Conservation (phyloP, 2,329 filamentous ascomycete species). For the Cercospora nicotianae region DNA sequence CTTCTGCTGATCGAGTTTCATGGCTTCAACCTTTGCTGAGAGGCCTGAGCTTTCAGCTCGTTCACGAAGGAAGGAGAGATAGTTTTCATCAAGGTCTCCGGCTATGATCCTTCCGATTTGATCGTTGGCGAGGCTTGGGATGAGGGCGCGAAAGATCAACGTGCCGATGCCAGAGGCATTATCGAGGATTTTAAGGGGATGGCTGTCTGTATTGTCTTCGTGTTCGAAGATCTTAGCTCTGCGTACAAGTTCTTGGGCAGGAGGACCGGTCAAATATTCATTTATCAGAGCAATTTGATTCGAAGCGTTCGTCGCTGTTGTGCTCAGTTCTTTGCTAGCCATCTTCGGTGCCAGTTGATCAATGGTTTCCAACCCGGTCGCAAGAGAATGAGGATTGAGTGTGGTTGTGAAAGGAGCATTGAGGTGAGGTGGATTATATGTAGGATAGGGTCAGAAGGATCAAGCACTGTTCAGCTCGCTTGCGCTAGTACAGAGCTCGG, state of each 20-base stretch:
- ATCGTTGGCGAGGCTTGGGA: neutral
- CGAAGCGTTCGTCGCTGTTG: constrained; percentile 5
- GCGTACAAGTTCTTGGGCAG: constrained; percentile 1
- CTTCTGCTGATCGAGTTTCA: neutral
- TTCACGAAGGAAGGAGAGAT: constrained; percentile 1
- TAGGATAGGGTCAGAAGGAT: neutral
- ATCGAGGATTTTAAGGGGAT: neutral
- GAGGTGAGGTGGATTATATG: neutral
- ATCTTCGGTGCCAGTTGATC: neutral
- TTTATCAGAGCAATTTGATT: constrained; percentile 9
- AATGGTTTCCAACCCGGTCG: too few species aligned
- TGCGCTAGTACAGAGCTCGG: neutral
- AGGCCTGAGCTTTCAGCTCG: neutral
- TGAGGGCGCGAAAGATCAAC: neutral
- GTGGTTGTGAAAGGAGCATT: neutral
- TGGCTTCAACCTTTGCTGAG: neutral
- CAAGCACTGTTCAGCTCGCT: neutral
- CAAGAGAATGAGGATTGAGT: neutral
- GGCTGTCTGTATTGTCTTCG: neutral
- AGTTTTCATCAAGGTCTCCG: constrained; percentile 7
- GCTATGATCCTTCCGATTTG: neutral
- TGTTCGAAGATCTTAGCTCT: neutral
- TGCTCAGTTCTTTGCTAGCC: neutral
- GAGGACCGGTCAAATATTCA: neutral
- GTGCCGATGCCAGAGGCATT: constrained; percentile 7